Evolutionary conservation across 352 stramenopile genomes (phyloP).

Genomic region (Pythium aquatile): DNA sequence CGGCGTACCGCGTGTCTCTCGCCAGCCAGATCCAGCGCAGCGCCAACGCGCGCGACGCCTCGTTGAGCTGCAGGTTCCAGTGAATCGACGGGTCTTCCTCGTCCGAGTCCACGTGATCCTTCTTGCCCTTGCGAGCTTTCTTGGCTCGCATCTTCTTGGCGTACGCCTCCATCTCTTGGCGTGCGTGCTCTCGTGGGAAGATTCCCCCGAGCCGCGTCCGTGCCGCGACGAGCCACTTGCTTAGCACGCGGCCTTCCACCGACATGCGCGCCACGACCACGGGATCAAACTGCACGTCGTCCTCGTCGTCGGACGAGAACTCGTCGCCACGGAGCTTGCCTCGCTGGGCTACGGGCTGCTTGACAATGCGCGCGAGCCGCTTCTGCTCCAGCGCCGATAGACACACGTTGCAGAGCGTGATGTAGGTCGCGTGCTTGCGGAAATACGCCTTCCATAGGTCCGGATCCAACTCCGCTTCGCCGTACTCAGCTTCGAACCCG

Average conservation of each 20-base stretch:
- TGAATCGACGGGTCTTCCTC: constrained; percentile 64
- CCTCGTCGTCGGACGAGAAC: constrained; percentile 93
- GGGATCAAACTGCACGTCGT: constrained; percentile 87
- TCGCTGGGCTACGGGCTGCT: constrained; percentile 22
- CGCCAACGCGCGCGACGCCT: constrained; percentile 70
- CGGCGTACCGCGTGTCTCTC: constrained; percentile 52
- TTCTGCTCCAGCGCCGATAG: constrained; percentile 58
- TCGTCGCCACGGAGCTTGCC: constrained; percentile 82
- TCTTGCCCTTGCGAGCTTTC: constrained; percentile 60
- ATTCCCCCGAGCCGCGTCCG: constrained; percentile 89
- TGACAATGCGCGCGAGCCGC: constrained; percentile 38
- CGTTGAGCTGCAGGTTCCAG: constrained; percentile 83
- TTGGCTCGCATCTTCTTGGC: constrained; percentile 87
- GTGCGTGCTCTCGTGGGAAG: constrained; percentile 86
- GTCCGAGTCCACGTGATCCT: constrained; percentile 64
- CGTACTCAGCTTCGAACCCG: constrained; percentile 81
- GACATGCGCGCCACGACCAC: constrained; percentile 90
- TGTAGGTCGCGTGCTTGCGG: constrained; percentile 90
- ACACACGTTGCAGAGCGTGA: constrained; percentile 95
- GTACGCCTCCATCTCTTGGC: constrained; percentile 91
- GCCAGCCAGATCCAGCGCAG: constrained; percentile 83
- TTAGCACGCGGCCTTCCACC: constrained; percentile 91
- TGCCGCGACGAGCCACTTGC: constrained; percentile 93
- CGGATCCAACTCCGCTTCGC: constrained; percentile 79
- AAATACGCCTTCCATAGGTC: constrained; percentile 98